Evolutionary conservation across 2,329 filamentous ascomycete species (phyloP), one percentile per base, ranked within the genome.

Genomic region (Venturia pyrina): DNA sequence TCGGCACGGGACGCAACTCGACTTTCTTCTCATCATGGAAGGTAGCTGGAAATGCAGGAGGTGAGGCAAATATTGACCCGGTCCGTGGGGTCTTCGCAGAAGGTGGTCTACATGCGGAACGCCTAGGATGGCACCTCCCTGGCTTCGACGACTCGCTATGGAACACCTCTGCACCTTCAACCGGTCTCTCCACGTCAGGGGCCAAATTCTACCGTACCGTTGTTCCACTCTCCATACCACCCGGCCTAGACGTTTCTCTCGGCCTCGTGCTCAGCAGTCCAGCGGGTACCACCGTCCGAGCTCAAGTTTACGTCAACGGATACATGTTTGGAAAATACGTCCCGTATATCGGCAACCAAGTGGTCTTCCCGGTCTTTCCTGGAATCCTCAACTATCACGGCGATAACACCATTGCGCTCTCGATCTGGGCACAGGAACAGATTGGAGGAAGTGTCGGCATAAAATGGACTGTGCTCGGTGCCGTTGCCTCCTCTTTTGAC

Each of bases 31-130:
- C 48, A 78, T 83, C 86, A 70, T 90, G 87, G 87, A 89, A 87
- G 71, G 70, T 90, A 0, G 88, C 87, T 0, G 87, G 87, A 6
- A 90, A 89, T 66, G 78, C 89, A 0, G 85, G 85, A 7, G 87
- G 86, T 13, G 87, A 89, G 70, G 74, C 82, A 68, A 89, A 88
- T 73, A 77, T 87, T 1, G 87, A 89, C 69, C 78, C 78, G 28
- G 79, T 78, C 13, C 83, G 87, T 37, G 87, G 87, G 0, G 86
- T 86, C 0, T 76, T 88, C n/a, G 89, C 89, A 69, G 87, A 89
- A 73, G 87, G 87, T 3, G 87, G 84, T 0, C 72, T 88, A 13
- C 88, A 78, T 72, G 83, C 82, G 7, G 87, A 89, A 72, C 77
- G 87, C 15, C 80, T 85, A 69, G 87, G 86, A 5, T 86, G 81